Conservation (phyloP, 31 red algal genomes). For the Porphyra umbilicalis region DNA sequence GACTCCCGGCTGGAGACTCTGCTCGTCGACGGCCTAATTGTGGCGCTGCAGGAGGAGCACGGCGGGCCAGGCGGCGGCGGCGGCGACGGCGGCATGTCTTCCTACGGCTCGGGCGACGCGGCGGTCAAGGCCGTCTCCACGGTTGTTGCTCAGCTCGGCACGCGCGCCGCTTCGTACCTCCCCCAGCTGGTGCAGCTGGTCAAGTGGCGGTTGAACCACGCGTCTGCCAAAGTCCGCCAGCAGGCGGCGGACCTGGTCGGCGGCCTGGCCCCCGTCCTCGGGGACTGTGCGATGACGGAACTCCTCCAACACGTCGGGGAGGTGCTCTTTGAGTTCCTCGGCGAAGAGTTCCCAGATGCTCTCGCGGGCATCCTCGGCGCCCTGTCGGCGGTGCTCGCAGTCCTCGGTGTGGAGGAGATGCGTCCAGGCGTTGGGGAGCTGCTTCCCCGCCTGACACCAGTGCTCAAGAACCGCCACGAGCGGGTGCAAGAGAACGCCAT, state of each 20-base stretch:
- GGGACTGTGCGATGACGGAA: conserved; percentile 47
- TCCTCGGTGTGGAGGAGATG: conserved; percentile 66
- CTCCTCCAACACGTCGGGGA: conserved; percentile 77
- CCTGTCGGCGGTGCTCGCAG: conserved; percentile 70
- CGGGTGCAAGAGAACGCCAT: conserved; percentile 95
- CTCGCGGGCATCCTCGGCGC: conserved; percentile 80
- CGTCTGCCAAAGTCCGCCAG: conserved; percentile 50
- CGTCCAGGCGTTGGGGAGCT: conserved; percentile 80
- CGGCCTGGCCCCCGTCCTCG: conserved; percentile 57
- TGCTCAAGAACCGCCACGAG: conserved; percentile 91
- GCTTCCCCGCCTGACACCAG: conserved; percentile 78
- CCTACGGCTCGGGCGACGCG: not conserved
- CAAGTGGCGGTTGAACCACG: conserved; percentile 77
- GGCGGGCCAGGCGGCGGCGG: conserved; percentile 26
- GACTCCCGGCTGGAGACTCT: conserved; percentile 55
- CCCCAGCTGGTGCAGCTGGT: conserved; percentile 59
- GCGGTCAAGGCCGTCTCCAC: conserved; percentile 53
- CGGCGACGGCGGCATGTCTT: not conserved
- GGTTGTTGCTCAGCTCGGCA: conserved; percentile 48
- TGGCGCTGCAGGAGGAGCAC: conserved; percentile 80
- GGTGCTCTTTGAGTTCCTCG: conserved; percentile 83
- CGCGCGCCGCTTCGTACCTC: conserved; percentile 58
- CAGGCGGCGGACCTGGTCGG: conserved; percentile 83
- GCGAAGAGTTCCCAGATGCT: conserved; percentile 94
- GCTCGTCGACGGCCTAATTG: conserved; percentile 83